phyloP scores from a whole-genome alignment of 2,329 filamentous ascomycete species.

The Botrytis cinerea region DNA sequence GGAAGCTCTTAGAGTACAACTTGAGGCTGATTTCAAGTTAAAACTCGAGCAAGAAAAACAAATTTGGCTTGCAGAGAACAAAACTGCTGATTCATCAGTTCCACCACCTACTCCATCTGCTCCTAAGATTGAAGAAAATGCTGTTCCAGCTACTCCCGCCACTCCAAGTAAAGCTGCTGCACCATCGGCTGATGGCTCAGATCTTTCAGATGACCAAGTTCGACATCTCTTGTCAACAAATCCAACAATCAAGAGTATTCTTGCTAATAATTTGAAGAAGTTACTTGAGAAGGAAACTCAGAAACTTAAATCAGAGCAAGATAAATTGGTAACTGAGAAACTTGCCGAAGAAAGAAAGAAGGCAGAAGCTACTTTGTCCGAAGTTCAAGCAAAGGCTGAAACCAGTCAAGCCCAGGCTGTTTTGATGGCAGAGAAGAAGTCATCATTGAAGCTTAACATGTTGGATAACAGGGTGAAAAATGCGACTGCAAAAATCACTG shows the following conservation, averaged over 20 bases:
- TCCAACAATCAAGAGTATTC: constrained; percentile 45
- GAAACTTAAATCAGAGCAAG: constrained; percentile 55
- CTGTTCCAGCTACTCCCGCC: constrained; percentile 23
- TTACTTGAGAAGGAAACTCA: constrained; percentile 61
- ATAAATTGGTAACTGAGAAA: constrained; percentile 52
- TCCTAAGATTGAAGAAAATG: constrained; percentile 41
- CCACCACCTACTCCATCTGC: constrained; percentile 44
- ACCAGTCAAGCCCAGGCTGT: constrained; percentile 53
- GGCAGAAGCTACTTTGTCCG: constrained; percentile 42
- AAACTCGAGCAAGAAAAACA: constrained; percentile 63
- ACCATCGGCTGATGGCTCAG: constrained; percentile 21
- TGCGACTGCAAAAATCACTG: constrained; percentile 70
- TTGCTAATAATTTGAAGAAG: constrained; percentile 65
- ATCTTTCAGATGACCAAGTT: constrained; percentile 52
- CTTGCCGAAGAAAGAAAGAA: constrained; percentile 52
- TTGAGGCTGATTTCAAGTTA: constrained; percentile 50
- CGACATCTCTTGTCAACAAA: constrained; percentile 60
- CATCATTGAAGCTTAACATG: constrained; percentile 75
- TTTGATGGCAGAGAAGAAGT: constrained; percentile 74
- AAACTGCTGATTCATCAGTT: constrained; percentile 33
- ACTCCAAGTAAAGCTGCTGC: constrained; percentile 32
- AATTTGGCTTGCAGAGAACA: constrained; percentile 60
- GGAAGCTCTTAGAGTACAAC: constrained; percentile 55
- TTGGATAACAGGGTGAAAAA: constrained; percentile 66
- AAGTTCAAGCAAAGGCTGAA: constrained; percentile 51